Evolutionary conservation across 2,329 filamentous ascomycete species (phyloP).

Genomic region (Ophiobolus disseminans): DNA sequence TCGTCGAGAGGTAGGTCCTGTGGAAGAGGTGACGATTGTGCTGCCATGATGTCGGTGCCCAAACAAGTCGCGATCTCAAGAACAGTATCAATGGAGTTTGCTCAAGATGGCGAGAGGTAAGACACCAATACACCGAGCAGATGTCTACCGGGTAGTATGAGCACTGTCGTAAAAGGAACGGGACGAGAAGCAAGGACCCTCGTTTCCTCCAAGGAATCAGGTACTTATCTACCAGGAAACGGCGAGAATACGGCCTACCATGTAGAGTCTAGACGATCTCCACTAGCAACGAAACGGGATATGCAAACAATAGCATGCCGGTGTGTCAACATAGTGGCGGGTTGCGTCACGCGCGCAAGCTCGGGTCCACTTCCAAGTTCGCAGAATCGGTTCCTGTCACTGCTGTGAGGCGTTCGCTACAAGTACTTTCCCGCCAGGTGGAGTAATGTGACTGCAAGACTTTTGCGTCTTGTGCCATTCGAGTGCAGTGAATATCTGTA

Average conservation of each 20-base stretch:
- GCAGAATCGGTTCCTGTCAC: neutral
- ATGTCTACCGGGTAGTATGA: too few species aligned
- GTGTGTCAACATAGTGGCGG: neutral
- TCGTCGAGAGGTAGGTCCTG: slow-evolving; percentile 27
- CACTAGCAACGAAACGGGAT: too few species aligned
- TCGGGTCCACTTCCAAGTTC: neutral
- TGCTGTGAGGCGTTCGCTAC: slow-evolving; percentile 4
- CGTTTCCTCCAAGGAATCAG: neutral
- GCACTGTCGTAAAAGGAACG: too few species aligned
- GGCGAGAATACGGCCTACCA: too few species aligned
- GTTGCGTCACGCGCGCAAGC: slow-evolving; percentile 1
- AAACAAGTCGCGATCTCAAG: too few species aligned
- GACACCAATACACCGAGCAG: too few species aligned
- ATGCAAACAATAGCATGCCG: too few species aligned
- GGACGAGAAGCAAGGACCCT: neutral
- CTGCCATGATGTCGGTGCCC: slow-evolving; percentile 22
- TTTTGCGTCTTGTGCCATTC: too few species aligned
- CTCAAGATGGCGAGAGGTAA: too few species aligned
- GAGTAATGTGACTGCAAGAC: too few species aligned
- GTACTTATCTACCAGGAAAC: slow-evolving; percentile 3
- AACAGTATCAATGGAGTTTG: too few species aligned
- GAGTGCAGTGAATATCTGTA: too few species aligned
- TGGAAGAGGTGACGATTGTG: slow-evolving; percentile 4
- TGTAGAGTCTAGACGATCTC: neutral
- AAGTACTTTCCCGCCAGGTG: neutral